A percentile compares a stretch with the other conserved stretches of the same genome.
These are phyloP conservation scores for Rosa chinensis DNA, from an alignment of 306 rosid species.

Conservation along the genomic window DNA sequence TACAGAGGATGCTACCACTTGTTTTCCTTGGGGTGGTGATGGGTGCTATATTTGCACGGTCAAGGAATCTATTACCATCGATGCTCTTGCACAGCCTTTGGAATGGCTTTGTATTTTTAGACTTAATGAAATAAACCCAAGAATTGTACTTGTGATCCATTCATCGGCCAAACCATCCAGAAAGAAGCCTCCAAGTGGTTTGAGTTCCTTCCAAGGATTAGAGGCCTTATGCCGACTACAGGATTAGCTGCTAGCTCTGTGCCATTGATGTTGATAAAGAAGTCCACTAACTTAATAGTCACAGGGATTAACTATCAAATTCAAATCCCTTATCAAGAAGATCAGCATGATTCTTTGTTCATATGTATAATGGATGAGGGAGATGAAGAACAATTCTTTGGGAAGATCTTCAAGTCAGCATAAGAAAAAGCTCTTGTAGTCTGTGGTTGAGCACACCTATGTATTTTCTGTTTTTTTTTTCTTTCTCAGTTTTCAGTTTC, in stretches of 20 bases:
- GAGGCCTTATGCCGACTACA: background rate
- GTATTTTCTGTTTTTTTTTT: background rate
- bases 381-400: constrained; percentile 23
- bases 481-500: background rate
- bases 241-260: constrained; percentile 12
- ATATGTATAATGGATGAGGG: constrained; percentile 21
- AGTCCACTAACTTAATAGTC: constrained; percentile 6
- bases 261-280: background rate
- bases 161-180: constrained; percentile 17
- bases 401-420: constrained; percentile 20
- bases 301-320: background rate
- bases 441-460: background rate
- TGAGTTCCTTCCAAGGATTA: constrained; percentile 4
- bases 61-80: constrained; percentile 86
- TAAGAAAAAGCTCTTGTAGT: constrained; percentile 17
- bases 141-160: constrained; percentile 26
- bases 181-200: constrained; percentile 32
- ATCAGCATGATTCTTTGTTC: constrained; percentile 20
- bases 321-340: constrained; percentile 8
- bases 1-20: constrained; percentile 93
- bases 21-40: constrained; percentile 88
- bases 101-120: constrained; percentile 90
- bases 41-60: constrained; percentile 82
- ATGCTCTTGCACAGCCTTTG: constrained; percentile 98
- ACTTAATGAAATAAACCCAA: constrained; percentile 62